Conservation (phyloP, 768 basidiomycete genomes). For the Xanthoconium stramineum region DNA sequence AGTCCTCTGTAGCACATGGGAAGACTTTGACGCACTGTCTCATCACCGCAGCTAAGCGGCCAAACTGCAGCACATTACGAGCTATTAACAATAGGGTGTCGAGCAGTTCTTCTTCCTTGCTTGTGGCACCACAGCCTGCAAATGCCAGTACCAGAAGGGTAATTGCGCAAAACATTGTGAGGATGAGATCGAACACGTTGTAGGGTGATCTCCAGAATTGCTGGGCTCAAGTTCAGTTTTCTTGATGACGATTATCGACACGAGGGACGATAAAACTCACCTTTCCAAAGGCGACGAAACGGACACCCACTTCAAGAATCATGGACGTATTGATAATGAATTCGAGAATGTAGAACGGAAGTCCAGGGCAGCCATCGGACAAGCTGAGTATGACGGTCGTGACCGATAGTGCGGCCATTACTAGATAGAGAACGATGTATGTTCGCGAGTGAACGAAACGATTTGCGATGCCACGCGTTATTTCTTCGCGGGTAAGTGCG, state of each 20-base stretch:
- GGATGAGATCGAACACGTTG: slow-evolving; percentile 83
- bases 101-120: slow-evolving; percentile 90
- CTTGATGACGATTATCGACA: background rate
- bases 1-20: slow-evolving; percentile 1
- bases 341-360: slow-evolving; percentile 88
- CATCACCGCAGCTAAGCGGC: slow-evolving; percentile 88
- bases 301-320: slow-evolving; percentile 90
- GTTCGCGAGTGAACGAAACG: slow-evolving; percentile 84
- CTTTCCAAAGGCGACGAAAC: slow-evolving; percentile 89
- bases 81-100: slow-evolving; percentile 91
- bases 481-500: slow-evolving; percentile 77
- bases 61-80: slow-evolving; percentile 90
- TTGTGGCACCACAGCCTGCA: slow-evolving; percentile 76
- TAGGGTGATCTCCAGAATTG: slow-evolving; percentile 97
- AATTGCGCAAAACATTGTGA: slow-evolving; percentile 86
- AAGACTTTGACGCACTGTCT: slow-evolving; percentile 64
- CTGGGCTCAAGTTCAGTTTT: slow-evolving; percentile 37
- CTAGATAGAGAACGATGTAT: slow-evolving; percentile 86
- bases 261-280: slow-evolving; percentile 46
- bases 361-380: slow-evolving; percentile 78
- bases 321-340: slow-evolving; percentile 85
- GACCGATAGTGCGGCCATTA: slow-evolving; percentile 83
- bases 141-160: slow-evolving; percentile 88
- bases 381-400: slow-evolving; percentile 84
- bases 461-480: slow-evolving; percentile 82